phyloP scores from a whole-genome alignment of 192 early-diverging fungal species.

The Powellomyces hirtus region DNA sequence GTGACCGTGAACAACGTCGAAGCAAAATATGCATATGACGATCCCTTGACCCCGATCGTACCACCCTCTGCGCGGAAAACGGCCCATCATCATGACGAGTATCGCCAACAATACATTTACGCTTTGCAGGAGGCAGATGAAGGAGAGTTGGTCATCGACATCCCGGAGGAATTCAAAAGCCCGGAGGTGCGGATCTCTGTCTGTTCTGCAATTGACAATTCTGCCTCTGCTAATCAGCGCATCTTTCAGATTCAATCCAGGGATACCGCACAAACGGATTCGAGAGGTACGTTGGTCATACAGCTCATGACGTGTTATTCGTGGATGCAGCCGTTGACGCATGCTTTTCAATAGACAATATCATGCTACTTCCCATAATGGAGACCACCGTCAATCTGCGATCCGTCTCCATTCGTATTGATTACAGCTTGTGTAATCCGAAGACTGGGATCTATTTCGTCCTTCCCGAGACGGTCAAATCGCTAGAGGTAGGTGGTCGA shows the following conservation, averaged over 20 bases:
- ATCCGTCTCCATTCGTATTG: slow-evolving; percentile 19
- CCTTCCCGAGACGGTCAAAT: slow-evolving; percentile 21
- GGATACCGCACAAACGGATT: too few relatives aligned
- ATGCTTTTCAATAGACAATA: too few relatives aligned
- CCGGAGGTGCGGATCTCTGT: background rate
- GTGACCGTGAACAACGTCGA: slow-evolving; percentile 24
- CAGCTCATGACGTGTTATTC: too few relatives aligned
- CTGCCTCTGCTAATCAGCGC: too few relatives aligned
- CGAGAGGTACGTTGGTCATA: too few relatives aligned
- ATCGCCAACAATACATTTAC: slow-evolving; percentile 24
- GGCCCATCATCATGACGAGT: slow-evolving; percentile 28
- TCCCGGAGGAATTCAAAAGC: slow-evolving; percentile 15
- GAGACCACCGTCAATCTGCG: background rate
- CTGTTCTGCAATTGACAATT: background rate
- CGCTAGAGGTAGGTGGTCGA: slow-evolving; percentile 22
- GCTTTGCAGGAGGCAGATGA: slow-evolving; percentile 37
- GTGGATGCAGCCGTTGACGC: too few relatives aligned
- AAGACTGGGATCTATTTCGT: slow-evolving; percentile 35
- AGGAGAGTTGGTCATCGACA: slow-evolving; percentile 37
- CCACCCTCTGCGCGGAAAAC: slow-evolving; percentile 11
- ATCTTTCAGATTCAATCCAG: too few relatives aligned
- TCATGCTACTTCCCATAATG: too few relatives aligned
- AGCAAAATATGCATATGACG: slow-evolving; percentile 24
- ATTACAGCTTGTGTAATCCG: slow-evolving; percentile 31
- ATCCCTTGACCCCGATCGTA: slow-evolving; percentile 13